Conservation (phyloP, 2,329 filamentous ascomycete genomes). For the Microcera coccophila region DNA sequence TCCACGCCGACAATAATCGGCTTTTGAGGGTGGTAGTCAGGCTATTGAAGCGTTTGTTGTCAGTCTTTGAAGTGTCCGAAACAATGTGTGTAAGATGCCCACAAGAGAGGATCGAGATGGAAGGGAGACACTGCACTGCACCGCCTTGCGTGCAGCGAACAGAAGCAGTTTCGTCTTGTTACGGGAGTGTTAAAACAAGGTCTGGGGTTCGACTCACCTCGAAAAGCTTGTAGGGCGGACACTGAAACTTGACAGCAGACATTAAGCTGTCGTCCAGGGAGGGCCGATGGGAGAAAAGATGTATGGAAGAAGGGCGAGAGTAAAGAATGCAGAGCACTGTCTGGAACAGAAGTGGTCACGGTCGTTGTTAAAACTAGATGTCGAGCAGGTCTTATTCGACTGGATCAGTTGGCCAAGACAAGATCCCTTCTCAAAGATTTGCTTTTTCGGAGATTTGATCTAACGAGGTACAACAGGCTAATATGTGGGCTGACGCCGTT, state of each 20-base stretch:
- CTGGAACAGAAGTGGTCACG: slow-evolving; percentile 34
- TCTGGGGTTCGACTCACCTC: slow-evolving; percentile 50
- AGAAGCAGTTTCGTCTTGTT: slow-evolving; percentile 16
- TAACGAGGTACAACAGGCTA: slow-evolving; percentile 28
- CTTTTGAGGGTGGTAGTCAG: slow-evolving; percentile 51
- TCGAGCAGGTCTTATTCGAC: slow-evolving; percentile 37
- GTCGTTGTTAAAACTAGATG: slow-evolving; percentile 35
- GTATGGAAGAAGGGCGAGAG: slow-evolving; percentile 25
- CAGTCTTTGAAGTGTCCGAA: slow-evolving; percentile 24
- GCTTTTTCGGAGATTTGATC: slow-evolving; percentile 40
- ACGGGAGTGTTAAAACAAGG: slow-evolving; percentile 30
- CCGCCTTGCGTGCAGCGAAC: slow-evolving; percentile 11
- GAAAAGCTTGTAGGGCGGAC: slow-evolving; percentile 54
- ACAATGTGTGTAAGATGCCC: slow-evolving; percentile 12
- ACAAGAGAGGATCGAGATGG: slow-evolving; percentile 11
- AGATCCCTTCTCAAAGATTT: slow-evolving; percentile 27
- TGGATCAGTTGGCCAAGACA: slow-evolving; percentile 29
- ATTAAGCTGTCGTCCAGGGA: slow-evolving; percentile 47
- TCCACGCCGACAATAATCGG: slow-evolving; percentile 53
- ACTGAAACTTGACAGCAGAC: slow-evolving; percentile 56
- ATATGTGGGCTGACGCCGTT: slow-evolving; percentile 30
- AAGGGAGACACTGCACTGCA: slow-evolving; percentile 11
- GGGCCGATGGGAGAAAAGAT: slow-evolving; percentile 34
- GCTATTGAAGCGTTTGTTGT: slow-evolving; percentile 35
- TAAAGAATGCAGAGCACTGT: slow-evolving; percentile 37